Percentiles rank a stretch among this genome's conserved stretches.
phyloP scores from a whole-genome alignment of 2,329 filamentous ascomycete genomes.

The Xylaria multiplex region DNA sequence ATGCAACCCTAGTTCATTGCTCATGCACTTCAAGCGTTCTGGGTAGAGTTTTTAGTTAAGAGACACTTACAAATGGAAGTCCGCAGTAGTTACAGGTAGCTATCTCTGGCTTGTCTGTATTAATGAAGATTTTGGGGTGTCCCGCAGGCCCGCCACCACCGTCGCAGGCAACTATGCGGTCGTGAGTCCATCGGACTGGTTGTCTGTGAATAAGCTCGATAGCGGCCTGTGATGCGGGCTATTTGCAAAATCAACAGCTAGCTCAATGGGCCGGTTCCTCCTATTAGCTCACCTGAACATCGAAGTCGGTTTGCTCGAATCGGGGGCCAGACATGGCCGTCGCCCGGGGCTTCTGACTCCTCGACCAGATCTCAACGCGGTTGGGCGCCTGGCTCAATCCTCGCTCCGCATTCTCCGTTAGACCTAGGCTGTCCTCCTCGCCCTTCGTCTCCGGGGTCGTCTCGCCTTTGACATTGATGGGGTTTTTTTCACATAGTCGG shows the following conservation, averaged over 20 bases:
- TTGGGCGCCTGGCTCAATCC: slow-evolving; percentile 83
- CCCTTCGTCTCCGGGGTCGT: slow-evolving; percentile 57
- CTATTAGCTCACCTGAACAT: slow-evolving; percentile 76
- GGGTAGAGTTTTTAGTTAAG: slow-evolving; percentile 13
- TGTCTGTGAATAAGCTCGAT: slow-evolving; percentile 97
- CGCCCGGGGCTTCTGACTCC: slow-evolving; percentile 82
- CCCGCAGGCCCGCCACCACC: slow-evolving; percentile 90
- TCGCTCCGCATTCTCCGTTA: slow-evolving; percentile 58
- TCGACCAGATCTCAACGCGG: slow-evolving; percentile 80
- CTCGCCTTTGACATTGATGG: slow-evolving; percentile 53
- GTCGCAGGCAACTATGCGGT: slow-evolving; percentile 84
- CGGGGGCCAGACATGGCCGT: slow-evolving; percentile 91
- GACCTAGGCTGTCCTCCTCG: slow-evolving; percentile 53
- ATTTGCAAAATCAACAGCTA: slow-evolving; percentile 47
- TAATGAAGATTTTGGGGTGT: slow-evolving; percentile 96
- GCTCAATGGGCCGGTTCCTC: slow-evolving; percentile 16
- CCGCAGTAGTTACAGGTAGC: slow-evolving; percentile 92
- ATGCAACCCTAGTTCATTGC: not conserved
- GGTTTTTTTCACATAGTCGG: slow-evolving; percentile 57
- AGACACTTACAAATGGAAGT: slow-evolving; percentile 80
- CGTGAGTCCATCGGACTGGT: slow-evolving; percentile 90
- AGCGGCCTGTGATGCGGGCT: slow-evolving; percentile 90
- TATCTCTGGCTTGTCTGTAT: slow-evolving; percentile 96
- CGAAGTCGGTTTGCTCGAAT: slow-evolving; percentile 97
- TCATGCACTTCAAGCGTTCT: not conserved